These are phyloP conservation scores for Metschnikowia lochheadii DNA, from an alignment of 805 yeast species.

Conservation along the genomic window DNA sequence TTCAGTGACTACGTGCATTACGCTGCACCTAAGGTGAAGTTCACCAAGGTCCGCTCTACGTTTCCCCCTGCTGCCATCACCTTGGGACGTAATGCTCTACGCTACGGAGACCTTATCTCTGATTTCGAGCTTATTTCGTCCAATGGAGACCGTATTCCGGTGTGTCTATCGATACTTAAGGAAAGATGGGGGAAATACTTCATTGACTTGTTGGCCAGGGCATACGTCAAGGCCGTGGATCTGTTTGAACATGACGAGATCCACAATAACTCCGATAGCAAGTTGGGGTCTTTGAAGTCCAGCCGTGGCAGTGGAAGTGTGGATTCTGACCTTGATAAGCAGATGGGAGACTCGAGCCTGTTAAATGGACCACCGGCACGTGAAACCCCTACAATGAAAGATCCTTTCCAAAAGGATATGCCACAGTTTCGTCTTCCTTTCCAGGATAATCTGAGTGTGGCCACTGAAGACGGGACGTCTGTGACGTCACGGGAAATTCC, in stretches of 20 bases:
- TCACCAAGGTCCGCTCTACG: slow-evolving; percentile 63
- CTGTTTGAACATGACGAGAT: slow-evolving; percentile 31
- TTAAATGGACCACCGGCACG: neutral
- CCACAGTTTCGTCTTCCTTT: slow-evolving; percentile 69
- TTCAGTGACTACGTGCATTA: slow-evolving; percentile 73
- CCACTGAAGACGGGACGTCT: slow-evolving; percentile 2
- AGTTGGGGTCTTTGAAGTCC: slow-evolving; percentile 10
- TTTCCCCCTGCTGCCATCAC: slow-evolving; percentile 78
- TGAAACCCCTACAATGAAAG: slow-evolving; percentile 16
- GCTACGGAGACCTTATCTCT: slow-evolving; percentile 57
- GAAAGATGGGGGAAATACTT: slow-evolving; percentile 78
- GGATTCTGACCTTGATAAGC: slow-evolving; percentile 1
- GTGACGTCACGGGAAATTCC: slow-evolving; percentile 11
- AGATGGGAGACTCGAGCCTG: neutral
- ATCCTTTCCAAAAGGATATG: slow-evolving; percentile 32
- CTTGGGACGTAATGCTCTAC: slow-evolving; percentile 66
- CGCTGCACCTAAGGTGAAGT: slow-evolving; percentile 66
- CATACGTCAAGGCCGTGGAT: slow-evolving; percentile 57
- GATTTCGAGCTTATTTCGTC: slow-evolving; percentile 69
- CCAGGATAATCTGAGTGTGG: slow-evolving; percentile 39
- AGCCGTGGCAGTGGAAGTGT: slow-evolving; percentile 6
- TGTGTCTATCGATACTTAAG: slow-evolving; percentile 56
- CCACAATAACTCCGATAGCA: slow-evolving; percentile 2
- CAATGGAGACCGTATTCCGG: slow-evolving; percentile 67
- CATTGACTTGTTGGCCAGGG: slow-evolving; percentile 55